Evolutionary conservation across 176 grass and related monocot species (phyloP).

Genomic region (Avena eriantha): DNA sequence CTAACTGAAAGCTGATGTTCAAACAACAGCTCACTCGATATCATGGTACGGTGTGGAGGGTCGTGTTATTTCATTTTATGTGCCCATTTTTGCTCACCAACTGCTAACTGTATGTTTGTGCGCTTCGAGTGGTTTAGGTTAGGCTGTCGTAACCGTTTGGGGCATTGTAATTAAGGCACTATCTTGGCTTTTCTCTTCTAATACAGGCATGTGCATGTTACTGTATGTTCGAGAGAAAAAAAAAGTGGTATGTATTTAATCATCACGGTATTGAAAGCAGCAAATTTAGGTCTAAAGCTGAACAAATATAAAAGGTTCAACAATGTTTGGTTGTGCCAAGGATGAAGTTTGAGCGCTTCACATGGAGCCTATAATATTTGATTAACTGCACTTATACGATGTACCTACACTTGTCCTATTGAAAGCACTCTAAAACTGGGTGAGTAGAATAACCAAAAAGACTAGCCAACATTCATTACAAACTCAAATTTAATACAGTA

Average conservation of each 20-base stretch:
- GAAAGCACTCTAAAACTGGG: background rate
- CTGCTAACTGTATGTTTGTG: background rate
- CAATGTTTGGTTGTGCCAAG: conserved; percentile 20
- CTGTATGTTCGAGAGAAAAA: background rate
- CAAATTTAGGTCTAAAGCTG: background rate
- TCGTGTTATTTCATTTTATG: background rate
- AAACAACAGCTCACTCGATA: background rate
- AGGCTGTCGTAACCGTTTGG: background rate
- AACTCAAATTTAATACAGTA: conserved; percentile 30
- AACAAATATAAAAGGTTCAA: background rate
- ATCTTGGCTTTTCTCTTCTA: background rate
- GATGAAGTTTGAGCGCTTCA: background rate
- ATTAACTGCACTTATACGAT: conserved; percentile 1
- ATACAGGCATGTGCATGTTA: background rate
- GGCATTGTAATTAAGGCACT: background rate
- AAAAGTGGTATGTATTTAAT: background rate
- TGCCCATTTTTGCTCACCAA: background rate
- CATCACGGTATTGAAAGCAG: conserved; percentile 11
- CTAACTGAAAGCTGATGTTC: background rate
- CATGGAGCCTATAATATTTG: background rate
- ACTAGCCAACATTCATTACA: background rate
- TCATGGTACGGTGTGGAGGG: background rate
- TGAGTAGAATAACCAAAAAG: background rate
- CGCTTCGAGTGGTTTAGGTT: background rate
- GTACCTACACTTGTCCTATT: conserved; percentile 15